A percentile compares a stretch with the other conserved stretches of the same genome.
Evolutionary conservation across 1,139 yeast species (phyloP).

Genomic region (Yamadazyma trypodendri): DNA sequence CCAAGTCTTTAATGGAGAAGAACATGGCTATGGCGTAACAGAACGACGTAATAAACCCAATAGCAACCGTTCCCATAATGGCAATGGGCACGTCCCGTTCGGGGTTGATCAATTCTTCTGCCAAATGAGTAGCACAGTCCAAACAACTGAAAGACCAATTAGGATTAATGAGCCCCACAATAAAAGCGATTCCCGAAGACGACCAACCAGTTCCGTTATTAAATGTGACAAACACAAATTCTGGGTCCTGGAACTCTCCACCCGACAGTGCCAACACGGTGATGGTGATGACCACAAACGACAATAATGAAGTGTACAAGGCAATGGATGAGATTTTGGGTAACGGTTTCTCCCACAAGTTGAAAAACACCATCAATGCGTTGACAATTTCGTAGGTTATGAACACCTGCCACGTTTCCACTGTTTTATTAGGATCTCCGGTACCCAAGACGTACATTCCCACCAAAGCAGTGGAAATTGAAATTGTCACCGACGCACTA

Average conservation of each 20-base stretch:
- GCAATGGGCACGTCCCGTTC: conserved; percentile 62
- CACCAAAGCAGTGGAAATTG: conserved; percentile 48
- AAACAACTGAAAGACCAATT: conserved; percentile 70
- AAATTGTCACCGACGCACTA: conserved; percentile 56
- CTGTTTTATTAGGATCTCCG: conserved; percentile 37
- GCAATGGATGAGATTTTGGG: conserved; percentile 54
- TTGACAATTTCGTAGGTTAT: conserved; percentile 45
- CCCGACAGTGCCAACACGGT: conserved; percentile 47
- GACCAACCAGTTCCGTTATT: conserved; percentile 68
- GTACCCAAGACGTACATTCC: conserved; percentile 52
- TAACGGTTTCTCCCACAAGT: conserved; percentile 56
- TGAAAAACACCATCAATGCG: conserved; percentile 47
- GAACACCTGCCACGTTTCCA: conserved; percentile 58
- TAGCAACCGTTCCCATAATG: conserved; percentile 62
- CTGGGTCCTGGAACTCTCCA: conserved; percentile 54
- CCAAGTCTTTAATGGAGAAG: conserved; percentile 54
- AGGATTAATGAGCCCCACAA: conserved; percentile 65
- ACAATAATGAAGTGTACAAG: conserved; percentile 51
- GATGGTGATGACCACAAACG: conserved; percentile 55
- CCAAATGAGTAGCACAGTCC: conserved; percentile 71
- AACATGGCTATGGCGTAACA: conserved; percentile 61
- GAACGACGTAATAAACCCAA: conserved; percentile 64
- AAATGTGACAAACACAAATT: conserved; percentile 61
- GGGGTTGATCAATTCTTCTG: conserved; percentile 62
- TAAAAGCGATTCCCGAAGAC: conserved; percentile 57